These are phyloP conservation scores for Cryptococcus amylolentus DNA, from an alignment of 1,284 basidiomycete species.

Conservation along the genomic window DNA sequence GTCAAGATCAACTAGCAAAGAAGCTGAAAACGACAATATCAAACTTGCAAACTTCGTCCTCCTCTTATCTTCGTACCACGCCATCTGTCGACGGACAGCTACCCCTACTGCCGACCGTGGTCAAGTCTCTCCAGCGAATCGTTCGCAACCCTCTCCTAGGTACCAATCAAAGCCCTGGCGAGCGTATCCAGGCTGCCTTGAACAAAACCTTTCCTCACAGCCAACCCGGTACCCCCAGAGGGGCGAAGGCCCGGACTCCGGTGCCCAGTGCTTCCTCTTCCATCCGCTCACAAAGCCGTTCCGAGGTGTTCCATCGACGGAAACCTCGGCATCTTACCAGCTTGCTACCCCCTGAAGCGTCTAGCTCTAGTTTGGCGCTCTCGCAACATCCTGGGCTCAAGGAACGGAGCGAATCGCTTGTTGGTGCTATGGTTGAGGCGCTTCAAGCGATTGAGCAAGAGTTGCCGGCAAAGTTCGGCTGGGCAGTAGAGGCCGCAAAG, in stretches of 20 bases:
- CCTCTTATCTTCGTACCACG: slow-evolving; percentile 26
- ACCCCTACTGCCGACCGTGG: slow-evolving; percentile 18
- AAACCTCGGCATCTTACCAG: slow-evolving; percentile 10
- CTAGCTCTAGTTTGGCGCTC: slow-evolving; percentile 2
- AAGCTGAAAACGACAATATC: slow-evolving; percentile 21
- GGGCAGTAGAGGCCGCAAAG: neutral
- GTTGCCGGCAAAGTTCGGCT: slow-evolving; percentile 8
- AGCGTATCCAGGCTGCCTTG: slow-evolving; percentile 39
- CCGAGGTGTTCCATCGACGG: slow-evolving; percentile 1
- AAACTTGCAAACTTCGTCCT: slow-evolving; percentile 14
- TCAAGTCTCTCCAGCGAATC: slow-evolving; percentile 27
- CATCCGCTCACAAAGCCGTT: neutral
- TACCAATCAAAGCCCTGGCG: slow-evolving; percentile 40
- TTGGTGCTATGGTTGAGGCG: slow-evolving; percentile 10
- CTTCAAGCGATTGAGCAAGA: slow-evolving; percentile 5
- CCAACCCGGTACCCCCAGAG: slow-evolving; percentile 5
- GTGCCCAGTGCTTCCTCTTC: neutral
- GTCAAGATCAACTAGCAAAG: slow-evolving; percentile 24
- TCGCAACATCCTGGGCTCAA: slow-evolving; percentile 7
- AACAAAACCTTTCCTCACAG: slow-evolving; percentile 19
- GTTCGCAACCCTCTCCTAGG: slow-evolving; percentile 41
- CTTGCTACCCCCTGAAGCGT: slow-evolving; percentile 2
- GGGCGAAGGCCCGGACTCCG: neutral
- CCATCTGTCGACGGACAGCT: slow-evolving; percentile 12
- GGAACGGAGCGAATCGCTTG: slow-evolving; percentile 10